phyloP scores from a whole-genome alignment of 257 asterid genomes.

The Fraxinus americana region DNA sequence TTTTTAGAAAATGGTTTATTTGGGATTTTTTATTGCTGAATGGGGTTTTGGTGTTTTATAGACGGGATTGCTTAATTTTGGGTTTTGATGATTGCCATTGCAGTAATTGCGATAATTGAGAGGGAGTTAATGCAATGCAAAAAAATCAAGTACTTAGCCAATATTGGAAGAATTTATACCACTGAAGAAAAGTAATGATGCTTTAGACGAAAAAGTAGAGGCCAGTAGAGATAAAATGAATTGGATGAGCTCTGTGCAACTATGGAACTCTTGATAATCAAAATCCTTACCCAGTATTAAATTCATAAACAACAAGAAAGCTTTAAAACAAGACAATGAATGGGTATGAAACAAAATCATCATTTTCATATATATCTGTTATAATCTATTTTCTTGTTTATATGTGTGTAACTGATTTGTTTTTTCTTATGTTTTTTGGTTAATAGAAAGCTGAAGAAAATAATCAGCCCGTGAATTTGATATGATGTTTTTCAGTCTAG shows the following conservation, averaged over 20 bases:
- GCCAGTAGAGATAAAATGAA: slow-evolving; percentile 40
- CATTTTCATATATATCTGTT: too few relatives aligned
- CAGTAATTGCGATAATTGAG: slow-evolving; percentile 38
- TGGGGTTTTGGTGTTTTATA: neutral
- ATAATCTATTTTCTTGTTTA: too few relatives aligned
- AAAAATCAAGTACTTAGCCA: slow-evolving; percentile 31
- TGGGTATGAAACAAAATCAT: too few relatives aligned
- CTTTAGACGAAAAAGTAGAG: slow-evolving; percentile 28
- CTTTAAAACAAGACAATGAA: too few relatives aligned
- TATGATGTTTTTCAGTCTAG: slow-evolving; percentile 42
- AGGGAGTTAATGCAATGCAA: slow-evolving; percentile 37
- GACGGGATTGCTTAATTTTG: neutral
- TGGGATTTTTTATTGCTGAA: neutral
- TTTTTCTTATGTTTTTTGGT: too few relatives aligned
- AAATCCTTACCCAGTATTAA: slow-evolving; percentile 11
- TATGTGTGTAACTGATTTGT: too few relatives aligned
- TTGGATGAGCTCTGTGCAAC: slow-evolving; percentile 67
- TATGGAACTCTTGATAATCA: slow-evolving; percentile 53
- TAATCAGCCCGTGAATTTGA: slow-evolving; percentile 5
- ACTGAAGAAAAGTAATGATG: slow-evolving; percentile 33
- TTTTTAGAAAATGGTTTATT: neutral
- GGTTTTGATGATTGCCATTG: slow-evolving; percentile 40
- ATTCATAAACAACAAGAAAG: too few relatives aligned
- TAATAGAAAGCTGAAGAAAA: neutral
- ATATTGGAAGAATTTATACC: slow-evolving; percentile 2